These are phyloP conservation scores for Talaromyces sp. DNA, from an alignment of 2,329 filamentous ascomycete genomes.

Conservation along the genomic window DNA sequence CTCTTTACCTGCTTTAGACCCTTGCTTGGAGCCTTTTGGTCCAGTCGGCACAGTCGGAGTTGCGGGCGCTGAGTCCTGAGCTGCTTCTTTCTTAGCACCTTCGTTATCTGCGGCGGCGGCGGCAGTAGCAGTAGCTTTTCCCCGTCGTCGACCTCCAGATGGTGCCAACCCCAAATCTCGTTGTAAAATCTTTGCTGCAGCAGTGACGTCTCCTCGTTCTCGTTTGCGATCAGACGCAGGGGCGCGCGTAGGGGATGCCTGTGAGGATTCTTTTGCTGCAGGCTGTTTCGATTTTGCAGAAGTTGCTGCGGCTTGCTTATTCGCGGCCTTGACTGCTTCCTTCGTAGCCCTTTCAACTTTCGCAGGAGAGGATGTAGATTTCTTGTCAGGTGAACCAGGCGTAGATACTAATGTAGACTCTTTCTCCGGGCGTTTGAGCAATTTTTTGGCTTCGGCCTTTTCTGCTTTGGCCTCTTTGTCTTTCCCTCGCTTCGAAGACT, in stretches of 20 bases:
- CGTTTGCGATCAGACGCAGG: constrained; percentile 45
- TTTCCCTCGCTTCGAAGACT: constrained; percentile 35
- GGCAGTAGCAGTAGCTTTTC: constrained; percentile 14
- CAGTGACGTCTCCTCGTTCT: constrained; percentile 48
- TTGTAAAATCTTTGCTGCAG: constrained; percentile 55
- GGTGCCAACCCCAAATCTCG: constrained; percentile 54
- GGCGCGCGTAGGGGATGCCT: constrained; percentile 14
- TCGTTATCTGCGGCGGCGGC: constrained; percentile 20
- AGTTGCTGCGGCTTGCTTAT: constrained; percentile 28
- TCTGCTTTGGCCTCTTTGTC: constrained; percentile 36
- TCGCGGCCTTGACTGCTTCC: constrained; percentile 55
- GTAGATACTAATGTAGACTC: constrained; percentile 20
- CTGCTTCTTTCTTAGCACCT: constrained; percentile 12
- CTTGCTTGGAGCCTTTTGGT: constrained; percentile 4
- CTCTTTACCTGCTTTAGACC: constrained; percentile 11
- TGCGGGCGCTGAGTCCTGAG: constrained; percentile 5
- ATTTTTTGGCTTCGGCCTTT: constrained; percentile 37
- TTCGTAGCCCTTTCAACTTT: constrained; percentile 54
- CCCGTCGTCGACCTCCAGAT: constrained; percentile 35
- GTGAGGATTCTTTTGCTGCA: constrained; percentile 10
- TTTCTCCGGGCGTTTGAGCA: constrained; percentile 35
- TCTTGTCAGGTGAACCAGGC: constrained; percentile 25
- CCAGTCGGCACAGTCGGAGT: constrained; percentile 6
- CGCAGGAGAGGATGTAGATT: constrained; percentile 10
- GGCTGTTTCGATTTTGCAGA: constrained; percentile 22